A percentile compares a stretch with the other conserved stretches of the same genome.
Conservation (phyloP, 345 rosid genomes). For the Rubroshorea leprosula region DNA sequence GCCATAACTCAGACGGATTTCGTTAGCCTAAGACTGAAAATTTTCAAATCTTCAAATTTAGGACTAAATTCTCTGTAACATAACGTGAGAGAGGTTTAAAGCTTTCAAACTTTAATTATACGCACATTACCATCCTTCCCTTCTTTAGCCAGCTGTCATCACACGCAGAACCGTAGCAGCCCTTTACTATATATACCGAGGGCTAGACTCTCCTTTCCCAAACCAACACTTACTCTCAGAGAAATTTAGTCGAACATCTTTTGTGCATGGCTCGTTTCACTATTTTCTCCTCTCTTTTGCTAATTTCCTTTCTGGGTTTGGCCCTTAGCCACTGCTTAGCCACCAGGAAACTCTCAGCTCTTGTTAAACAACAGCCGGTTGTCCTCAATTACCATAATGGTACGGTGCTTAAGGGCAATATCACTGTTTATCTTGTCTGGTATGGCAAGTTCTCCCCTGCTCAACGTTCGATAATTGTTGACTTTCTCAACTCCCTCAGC, state of each 20-base stretch:
- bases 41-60: too few relatives aligned
- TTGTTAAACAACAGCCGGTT: conserved; percentile 30
- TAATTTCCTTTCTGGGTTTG: neutral
- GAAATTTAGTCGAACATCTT: neutral
- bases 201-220: neutral
- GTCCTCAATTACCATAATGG: conserved; percentile 50
- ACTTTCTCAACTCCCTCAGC: conserved; percentile 34
- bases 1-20: too few relatives aligned
- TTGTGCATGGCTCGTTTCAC: neutral
- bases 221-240: neutral
- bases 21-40: too few relatives aligned
- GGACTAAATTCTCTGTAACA: too few relatives aligned
- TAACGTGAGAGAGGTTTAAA: too few relatives aligned
- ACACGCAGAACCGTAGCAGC: neutral
- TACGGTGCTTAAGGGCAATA: conserved; percentile 36
- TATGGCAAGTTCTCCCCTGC: conserved; percentile 41
- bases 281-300: neutral
- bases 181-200: neutral
- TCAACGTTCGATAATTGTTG: conserved; percentile 39
- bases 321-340: conserved; percentile 4
- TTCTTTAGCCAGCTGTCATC: neutral
- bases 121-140: neutral
- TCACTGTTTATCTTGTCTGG: conserved; percentile 47
- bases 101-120: too few relatives aligned
- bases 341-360: conserved; percentile 25